Evolutionary conservation across 352 stramenopile genomes (phyloP).

Genomic region (Paralagenidium karlingii): DNA sequence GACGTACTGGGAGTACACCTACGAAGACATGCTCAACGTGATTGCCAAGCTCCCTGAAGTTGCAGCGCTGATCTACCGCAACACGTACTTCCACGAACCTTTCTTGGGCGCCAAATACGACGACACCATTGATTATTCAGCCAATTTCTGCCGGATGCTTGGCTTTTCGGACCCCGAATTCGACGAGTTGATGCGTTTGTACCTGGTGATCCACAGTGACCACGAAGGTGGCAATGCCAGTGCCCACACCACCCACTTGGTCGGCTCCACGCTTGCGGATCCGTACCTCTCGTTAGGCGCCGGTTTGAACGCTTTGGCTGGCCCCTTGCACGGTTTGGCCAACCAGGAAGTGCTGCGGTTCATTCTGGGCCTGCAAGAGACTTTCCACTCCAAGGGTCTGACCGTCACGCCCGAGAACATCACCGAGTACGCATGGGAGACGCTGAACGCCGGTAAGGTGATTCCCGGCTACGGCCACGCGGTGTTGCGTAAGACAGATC

Average conservation of each 20-base stretch:
- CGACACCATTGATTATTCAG: slow-evolving; percentile 95
- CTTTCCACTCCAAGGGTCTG: slow-evolving; percentile 95
- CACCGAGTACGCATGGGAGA: slow-evolving; percentile 98
- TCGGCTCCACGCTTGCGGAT: slow-evolving; percentile 95
- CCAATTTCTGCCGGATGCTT: slow-evolving; percentile 98
- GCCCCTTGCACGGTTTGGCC: slow-evolving; percentile 96
- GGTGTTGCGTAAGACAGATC: slow-evolving; percentile 98
- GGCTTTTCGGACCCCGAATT: slow-evolving; percentile 94
- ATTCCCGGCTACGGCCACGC: slow-evolving; percentile 98
- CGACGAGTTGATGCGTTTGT: slow-evolving; percentile 99
- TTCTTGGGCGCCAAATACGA: slow-evolving; percentile 88
- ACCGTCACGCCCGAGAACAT: slow-evolving; percentile 97
- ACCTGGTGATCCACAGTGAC: slow-evolving; percentile 99
- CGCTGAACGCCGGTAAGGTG: slow-evolving; percentile 98
- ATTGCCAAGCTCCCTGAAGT: slow-evolving; percentile 96
- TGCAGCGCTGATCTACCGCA: slow-evolving; percentile 97
- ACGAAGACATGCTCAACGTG: slow-evolving; percentile 98
- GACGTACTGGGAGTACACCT: slow-evolving; percentile 95
- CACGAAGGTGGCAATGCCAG: slow-evolving; percentile 98
- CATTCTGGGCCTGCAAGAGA: slow-evolving; percentile 90
- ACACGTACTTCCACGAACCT: slow-evolving; percentile 96
- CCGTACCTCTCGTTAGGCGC: slow-evolving; percentile 95
- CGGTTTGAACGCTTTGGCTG: slow-evolving; percentile 95
- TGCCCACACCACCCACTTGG: slow-evolving; percentile 97
- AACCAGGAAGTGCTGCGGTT: slow-evolving; percentile 98